Evolutionary conservation across 768 basidiomycete species (phyloP).

Genomic region (Mycena latifolia): DNA sequence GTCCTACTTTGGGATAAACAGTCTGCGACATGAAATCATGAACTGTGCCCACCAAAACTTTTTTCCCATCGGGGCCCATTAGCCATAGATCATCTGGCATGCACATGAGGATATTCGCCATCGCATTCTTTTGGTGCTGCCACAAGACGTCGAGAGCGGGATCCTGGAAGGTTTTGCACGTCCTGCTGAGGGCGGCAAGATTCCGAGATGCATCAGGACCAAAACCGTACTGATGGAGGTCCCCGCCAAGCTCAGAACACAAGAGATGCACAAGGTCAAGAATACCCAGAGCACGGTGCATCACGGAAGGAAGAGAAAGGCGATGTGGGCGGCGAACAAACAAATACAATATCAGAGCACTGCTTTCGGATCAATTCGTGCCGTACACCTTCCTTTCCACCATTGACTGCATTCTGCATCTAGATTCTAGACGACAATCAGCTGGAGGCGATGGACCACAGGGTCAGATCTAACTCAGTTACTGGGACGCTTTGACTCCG

Average conservation of each 20-base stretch:
- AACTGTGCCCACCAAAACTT: neutral
- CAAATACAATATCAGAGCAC: too few relatives aligned
- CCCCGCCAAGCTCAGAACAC: neutral
- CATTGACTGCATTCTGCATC: too few relatives aligned
- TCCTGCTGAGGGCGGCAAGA: conserved; percentile 16
- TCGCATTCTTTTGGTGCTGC: conserved; percentile 17
- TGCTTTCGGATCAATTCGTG: too few relatives aligned
- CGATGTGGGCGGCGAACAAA: too few relatives aligned
- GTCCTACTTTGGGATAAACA: neutral
- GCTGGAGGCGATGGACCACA: too few relatives aligned
- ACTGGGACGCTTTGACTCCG: too few relatives aligned
- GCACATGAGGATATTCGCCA: conserved; percentile 20
- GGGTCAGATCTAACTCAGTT: too few relatives aligned
- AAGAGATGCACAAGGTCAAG: neutral
- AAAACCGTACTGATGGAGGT: neutral
- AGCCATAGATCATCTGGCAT: conserved; percentile 15
- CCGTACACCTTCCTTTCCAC: too few relatives aligned
- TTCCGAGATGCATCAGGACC: neutral
- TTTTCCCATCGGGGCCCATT: neutral
- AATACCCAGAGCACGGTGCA: neutral
- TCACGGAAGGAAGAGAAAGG: too few relatives aligned
- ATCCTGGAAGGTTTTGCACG: conserved; percentile 21
- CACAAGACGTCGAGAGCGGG: conserved; percentile 18
- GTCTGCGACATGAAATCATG: neutral
- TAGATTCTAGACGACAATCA: too few relatives aligned